phyloP scores from a whole-genome alignment of 2,329 filamentous ascomycete species.

The Hirsutella rhossiliensis region DNA sequence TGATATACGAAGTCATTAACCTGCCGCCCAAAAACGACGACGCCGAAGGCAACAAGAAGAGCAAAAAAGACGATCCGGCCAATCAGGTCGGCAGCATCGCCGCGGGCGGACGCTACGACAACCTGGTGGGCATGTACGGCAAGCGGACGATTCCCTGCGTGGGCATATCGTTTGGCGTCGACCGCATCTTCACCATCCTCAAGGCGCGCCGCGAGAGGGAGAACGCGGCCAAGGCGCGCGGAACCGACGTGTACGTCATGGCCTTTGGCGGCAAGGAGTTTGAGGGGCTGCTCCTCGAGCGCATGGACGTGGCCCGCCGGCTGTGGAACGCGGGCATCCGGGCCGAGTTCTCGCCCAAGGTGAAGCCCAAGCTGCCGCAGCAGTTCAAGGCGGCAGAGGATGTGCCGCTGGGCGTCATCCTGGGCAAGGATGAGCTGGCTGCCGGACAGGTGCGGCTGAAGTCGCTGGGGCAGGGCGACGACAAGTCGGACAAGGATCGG shows the following conservation, averaged over 20 bases:
- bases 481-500: conserved; percentile 73
- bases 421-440: conserved; percentile 82
- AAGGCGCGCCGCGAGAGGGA: conserved; percentile 57
- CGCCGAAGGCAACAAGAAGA: conserved; percentile 25
- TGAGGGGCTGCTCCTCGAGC: conserved; percentile 67
- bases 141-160: conserved; percentile 61
- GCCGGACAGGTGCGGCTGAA: conserved; percentile 81
- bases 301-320: conserved; percentile 64
- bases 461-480: conserved; percentile 59
- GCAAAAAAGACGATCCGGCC: conserved; percentile 40
- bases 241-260: conserved; percentile 81
- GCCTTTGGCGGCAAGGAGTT: conserved; percentile 83
- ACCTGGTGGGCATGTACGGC: conserved; percentile 89
- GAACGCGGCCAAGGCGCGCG: conserved; percentile 49
- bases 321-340: conserved; percentile 76
- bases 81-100: conserved; percentile 73
- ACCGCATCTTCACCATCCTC: conserved; percentile 88
- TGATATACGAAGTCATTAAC: conserved; percentile 84
- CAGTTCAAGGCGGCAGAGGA: conserved; percentile 92
- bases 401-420: conserved; percentile 75
- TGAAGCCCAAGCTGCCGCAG: conserved; percentile 74
- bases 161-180: conserved; percentile 79
- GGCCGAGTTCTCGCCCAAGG: conserved; percentile 82
- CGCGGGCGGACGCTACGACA: conserved; percentile 83
- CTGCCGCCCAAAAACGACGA: conserved; percentile 28